phyloP scores from a whole-genome alignment of 208 protist species.

The Leishmania mexicana region DNA sequence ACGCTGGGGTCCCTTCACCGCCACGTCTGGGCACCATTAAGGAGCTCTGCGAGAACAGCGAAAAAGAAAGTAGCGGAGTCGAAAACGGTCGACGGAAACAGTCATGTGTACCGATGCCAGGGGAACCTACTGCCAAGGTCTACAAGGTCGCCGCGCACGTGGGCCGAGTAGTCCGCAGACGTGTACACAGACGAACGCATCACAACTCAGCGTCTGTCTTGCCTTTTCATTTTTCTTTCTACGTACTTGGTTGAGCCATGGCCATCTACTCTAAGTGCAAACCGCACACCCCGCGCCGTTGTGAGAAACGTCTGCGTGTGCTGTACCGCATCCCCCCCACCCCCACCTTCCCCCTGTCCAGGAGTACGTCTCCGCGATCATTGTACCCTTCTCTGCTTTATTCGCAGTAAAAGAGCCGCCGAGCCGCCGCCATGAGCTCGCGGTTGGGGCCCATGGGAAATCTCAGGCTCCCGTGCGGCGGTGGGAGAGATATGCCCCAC shows the following conservation, averaged over 20 bases:
- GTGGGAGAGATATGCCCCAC: constrained; percentile 22
- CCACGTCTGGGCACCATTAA: neutral
- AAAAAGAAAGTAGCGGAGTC: constrained; percentile 8
- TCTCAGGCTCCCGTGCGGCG: constrained; percentile 22
- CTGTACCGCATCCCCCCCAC: neutral
- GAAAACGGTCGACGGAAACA: neutral
- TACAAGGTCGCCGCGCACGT: neutral
- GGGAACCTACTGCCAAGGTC: neutral
- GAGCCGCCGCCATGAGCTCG: constrained; percentile 19
- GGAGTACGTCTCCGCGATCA: neutral
- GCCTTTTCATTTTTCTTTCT: neutral
- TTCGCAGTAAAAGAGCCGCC: constrained; percentile 21
- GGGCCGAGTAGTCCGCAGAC: neutral
- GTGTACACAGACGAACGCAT: neutral
- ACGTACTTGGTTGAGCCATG: too few relatives aligned
- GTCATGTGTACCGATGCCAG: neutral
- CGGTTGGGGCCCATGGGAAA: constrained; percentile 26
- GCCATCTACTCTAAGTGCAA: neutral
- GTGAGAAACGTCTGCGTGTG: neutral
- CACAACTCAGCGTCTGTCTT: neutral
- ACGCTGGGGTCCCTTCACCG: neutral
- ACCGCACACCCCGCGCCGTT: neutral
- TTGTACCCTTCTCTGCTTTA: neutral
- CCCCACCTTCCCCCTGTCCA: neutral
- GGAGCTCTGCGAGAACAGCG: neutral